phyloP scores from a whole-genome alignment of 2,329 filamentous ascomycete species.

The Penicillium sp. region DNA sequence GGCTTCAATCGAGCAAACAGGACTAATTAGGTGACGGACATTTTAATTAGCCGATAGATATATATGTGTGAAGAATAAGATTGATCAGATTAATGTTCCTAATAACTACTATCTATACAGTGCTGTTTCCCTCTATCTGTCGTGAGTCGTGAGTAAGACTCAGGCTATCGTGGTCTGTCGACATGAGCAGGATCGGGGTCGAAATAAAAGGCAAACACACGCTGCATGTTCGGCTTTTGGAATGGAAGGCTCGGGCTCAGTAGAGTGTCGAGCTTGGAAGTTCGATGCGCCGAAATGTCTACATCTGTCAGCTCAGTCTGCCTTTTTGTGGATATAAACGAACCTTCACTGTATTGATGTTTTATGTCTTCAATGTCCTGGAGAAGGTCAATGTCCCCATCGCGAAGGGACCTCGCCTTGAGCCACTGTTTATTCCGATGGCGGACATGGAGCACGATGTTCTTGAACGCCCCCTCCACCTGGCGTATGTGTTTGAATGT shows the following conservation, averaged over 20 bases:
- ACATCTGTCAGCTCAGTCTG: background rate
- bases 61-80: too few species aligned
- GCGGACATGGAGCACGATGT: background rate
- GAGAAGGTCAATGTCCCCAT: background rate
- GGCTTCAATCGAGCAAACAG: conserved; percentile 34
- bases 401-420: background rate
- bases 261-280: background rate
- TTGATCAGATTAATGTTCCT: too few species aligned
- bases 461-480: conserved; percentile 3
- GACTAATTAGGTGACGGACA: conserved; percentile 47
- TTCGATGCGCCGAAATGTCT: background rate
- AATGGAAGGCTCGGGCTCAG: background rate
- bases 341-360: background rate
- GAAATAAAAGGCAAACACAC: conserved; percentile 8
- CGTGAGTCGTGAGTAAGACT: too few species aligned
- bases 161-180: too few species aligned
- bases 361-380: background rate
- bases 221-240: background rate
- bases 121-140: too few species aligned
- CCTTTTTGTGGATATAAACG: background rate
- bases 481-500: background rate
- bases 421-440: background rate
- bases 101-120: too few species aligned
- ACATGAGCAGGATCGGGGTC: background rate
- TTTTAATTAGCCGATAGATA: too few species aligned